Evolutionary conservation across 2,329 filamentous ascomycete genomes (phyloP).

Genomic region (Trichophyton benhamiae): DNA sequence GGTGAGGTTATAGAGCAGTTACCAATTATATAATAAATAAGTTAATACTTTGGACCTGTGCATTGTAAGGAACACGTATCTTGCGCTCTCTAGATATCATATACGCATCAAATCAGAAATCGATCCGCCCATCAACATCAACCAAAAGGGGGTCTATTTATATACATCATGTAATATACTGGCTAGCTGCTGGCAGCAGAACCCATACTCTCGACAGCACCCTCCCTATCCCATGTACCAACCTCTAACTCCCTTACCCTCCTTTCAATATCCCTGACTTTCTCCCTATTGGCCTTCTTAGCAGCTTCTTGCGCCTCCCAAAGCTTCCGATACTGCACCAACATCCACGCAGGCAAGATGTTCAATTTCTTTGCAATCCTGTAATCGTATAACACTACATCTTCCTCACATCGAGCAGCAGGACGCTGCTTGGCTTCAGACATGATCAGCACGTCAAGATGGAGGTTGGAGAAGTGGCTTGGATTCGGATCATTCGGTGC

Average conservation of each 20-base stretch:
- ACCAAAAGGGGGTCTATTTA: too few relatives aligned
- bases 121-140: neutral
- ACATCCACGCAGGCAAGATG: conserved; percentile 47
- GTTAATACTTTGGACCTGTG: neutral
- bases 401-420: conserved; percentile 64
- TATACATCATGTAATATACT: neutral
- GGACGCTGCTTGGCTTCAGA: conserved; percentile 62
- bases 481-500: conserved; percentile 23
- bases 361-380: conserved; percentile 42
- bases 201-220: conserved; percentile 59
- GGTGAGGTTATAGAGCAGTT: conserved; percentile 2
- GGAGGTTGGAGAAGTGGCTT: conserved; percentile 23
- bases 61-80: neutral
- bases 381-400: conserved; percentile 71
- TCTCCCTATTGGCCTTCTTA: conserved; percentile 39
- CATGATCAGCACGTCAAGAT: conserved; percentile 51
- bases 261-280: conserved; percentile 46
- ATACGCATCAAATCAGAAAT: neutral
- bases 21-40: conserved; percentile 5
- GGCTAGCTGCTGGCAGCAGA: conserved; percentile 19
- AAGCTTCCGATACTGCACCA: conserved; percentile 46
- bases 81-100: neutral
- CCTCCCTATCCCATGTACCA: conserved; percentile 59
- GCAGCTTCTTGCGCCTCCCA: conserved; percentile 52
- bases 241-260: conserved; percentile 53